Evolutionary conservation across 2,329 filamentous ascomycete species (phyloP), one percentile per base, ranked within the genome.

Genomic region (Diplodia corticola): DNA sequence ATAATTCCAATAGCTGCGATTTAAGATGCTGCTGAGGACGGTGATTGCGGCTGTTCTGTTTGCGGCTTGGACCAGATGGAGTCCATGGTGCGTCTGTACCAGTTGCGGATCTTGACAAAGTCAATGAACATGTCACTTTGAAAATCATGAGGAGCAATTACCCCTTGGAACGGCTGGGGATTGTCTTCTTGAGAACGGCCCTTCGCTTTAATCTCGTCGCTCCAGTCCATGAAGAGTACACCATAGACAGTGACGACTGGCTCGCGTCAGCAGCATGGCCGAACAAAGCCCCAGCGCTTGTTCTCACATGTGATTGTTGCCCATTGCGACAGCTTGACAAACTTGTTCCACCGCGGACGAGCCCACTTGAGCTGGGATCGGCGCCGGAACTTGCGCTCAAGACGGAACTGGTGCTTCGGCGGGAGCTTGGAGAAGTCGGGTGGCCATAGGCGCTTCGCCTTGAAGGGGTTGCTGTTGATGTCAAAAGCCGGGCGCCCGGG

Each of bases 361-460:
- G 84, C 82, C 73, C 84, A 85, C 71, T 87, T 86, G 70, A 91
- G 77, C 67, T 84, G 83, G 28, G 90, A 78, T 64, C 91, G 84
- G 63, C 91, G 84, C 79, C 92, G 90, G 79, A 90, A 93, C 74
- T 90, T 89, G 76, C 90, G 88, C 81, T 94, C 91, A 71, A 92
- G 89, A 50, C 88, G 85, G 75, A 93, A 90, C 77, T 93, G 89
- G 73, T 93, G 87, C 76, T 90, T 90, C 54, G 83, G 80, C 44
- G 87, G 87, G 67, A 94, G 84, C 74, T 86, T 85, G 69, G 83
- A 80, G 77, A 94, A 91, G 77, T 93, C 88, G 13, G 91, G 91
- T 66, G 91, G 91, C 91, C 91, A 94, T 69, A 86, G 81, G 74
- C 89, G 91, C 78, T 91, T 89, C 57, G 88, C 85, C 72, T 82